Evolutionary conservation across 2,329 filamentous ascomycete genomes (phyloP).

Genomic region (Juglanconis juglandina): DNA sequence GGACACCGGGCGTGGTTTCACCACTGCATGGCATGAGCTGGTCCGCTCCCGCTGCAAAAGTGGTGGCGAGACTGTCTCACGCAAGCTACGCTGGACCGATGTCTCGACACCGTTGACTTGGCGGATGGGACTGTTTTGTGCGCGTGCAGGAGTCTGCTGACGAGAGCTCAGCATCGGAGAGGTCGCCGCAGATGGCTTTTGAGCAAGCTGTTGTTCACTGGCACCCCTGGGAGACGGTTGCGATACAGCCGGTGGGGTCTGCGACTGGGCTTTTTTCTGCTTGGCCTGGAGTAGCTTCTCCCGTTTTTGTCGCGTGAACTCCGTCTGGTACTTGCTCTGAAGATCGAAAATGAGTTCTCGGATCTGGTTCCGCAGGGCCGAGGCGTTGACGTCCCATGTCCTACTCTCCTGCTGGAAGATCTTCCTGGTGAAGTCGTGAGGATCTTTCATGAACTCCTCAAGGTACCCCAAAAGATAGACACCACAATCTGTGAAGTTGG

Average conservation of each 20-base stretch:
- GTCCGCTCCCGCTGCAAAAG: background rate
- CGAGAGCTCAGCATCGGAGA: background rate
- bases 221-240: background rate
- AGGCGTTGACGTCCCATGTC: constrained; percentile 52
- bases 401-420: constrained; percentile 58
- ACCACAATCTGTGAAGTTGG: constrained; percentile 86
- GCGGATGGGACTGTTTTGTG: background rate
- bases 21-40: background rate
- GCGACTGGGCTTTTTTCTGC: background rate
- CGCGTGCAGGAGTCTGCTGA: background rate
- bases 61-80: background rate
- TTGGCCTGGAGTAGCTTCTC: constrained; percentile 26
- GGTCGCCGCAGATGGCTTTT: background rate
- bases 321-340: constrained; percentile 53
- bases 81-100: background rate
- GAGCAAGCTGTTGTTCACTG: background rate
- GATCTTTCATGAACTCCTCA: constrained; percentile 73
- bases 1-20: background rate
- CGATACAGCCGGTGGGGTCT: background rate
- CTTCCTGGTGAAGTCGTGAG: constrained; percentile 64
- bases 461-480: constrained; percentile 83
- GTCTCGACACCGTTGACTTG: background rate
- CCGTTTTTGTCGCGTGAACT: constrained; percentile 36
- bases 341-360: constrained; percentile 63
- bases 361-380: constrained; percentile 61